Conservation (phyloP, 2,329 filamentous ascomycete genomes). For the Fusarium dimerum region DNA sequence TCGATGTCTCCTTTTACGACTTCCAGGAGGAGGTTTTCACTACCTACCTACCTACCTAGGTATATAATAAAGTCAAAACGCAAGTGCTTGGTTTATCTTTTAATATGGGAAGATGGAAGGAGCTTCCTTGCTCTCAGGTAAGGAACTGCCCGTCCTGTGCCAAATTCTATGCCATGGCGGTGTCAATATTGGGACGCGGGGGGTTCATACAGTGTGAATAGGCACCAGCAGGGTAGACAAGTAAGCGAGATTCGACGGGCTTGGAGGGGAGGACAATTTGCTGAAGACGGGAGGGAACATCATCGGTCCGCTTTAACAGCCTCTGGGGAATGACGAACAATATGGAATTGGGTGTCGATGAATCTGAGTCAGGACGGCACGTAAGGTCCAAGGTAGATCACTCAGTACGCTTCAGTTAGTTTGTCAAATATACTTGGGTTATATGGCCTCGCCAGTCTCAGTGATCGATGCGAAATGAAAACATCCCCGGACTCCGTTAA, state of each 20-base stretch:
- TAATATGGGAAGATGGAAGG: not conserved
- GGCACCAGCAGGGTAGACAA: not conserved
- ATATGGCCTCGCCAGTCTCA: not conserved
- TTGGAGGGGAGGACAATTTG: not conserved
- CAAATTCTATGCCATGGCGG: not conserved
- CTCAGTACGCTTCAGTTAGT: not conserved
- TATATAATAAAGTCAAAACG: not conserved
- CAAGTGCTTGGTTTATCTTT: not conserved
- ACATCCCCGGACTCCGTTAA: not conserved
- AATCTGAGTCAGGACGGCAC: too few species aligned
- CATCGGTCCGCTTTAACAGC: not conserved
- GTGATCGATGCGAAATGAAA: not conserved
- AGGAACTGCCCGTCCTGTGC: not conserved
- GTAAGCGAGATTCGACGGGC: not conserved
- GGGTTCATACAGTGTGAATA: not conserved
- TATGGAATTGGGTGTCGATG: too few species aligned
- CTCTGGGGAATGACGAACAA: not conserved
- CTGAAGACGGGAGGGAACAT: not conserved
- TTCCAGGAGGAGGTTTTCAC: too few species aligned
- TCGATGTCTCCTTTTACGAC: not conserved
- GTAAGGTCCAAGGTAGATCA: too few species aligned
- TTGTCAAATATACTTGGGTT: not conserved
- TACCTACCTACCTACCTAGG: too few species aligned
- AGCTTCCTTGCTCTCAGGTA: not conserved
- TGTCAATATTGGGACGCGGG: not conserved